Conservation (phyloP, 2,329 filamentous ascomycete species). For the Chaetomiaceae sp. region DNA sequence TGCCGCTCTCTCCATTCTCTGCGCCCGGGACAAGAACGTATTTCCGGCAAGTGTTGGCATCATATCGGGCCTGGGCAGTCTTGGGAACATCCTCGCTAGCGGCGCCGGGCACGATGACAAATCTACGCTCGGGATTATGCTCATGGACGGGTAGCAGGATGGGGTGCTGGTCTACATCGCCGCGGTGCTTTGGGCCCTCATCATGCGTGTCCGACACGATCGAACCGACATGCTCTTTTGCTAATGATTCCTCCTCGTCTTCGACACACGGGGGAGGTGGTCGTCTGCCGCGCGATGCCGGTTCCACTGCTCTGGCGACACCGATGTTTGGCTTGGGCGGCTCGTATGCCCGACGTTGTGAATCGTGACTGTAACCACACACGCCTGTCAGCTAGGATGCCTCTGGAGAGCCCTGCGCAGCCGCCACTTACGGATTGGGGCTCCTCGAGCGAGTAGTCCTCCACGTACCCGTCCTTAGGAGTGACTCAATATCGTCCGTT, state of each 20-base stretch:
- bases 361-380: slow-evolving; percentile 14
- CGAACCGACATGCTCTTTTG: slow-evolving; percentile 52
- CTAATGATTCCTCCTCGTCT: slow-evolving; percentile 61
- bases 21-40: slow-evolving; percentile 31
- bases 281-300: slow-evolving; percentile 11
- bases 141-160: slow-evolving; percentile 61
- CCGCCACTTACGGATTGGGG: slow-evolving; percentile 32
- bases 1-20: slow-evolving; percentile 8
- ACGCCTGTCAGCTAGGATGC: slow-evolving; percentile 1
- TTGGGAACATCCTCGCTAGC: slow-evolving; percentile 21
- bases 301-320: slow-evolving; percentile 11
- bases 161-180: slow-evolving; percentile 64
- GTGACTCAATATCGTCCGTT: slow-evolving; percentile 41
- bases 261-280: slow-evolving; percentile 65
- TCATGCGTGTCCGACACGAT: slow-evolving; percentile 33
- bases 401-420: neutral
- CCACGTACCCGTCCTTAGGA: slow-evolving; percentile 49
- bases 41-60: slow-evolving; percentile 43
- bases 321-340: slow-evolving; percentile 12
- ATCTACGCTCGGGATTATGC: slow-evolving; percentile 59
- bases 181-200: slow-evolving; percentile 58
- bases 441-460: slow-evolving; percentile 43
- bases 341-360: slow-evolving; percentile 15
- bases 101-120: slow-evolving; percentile 51
- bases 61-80: slow-evolving; percentile 29